Evolutionary conservation across 306 rosid genomes (phyloP), one percentile per base, ranked within the genome.

Genomic region (Crataegus laevigata): DNA sequence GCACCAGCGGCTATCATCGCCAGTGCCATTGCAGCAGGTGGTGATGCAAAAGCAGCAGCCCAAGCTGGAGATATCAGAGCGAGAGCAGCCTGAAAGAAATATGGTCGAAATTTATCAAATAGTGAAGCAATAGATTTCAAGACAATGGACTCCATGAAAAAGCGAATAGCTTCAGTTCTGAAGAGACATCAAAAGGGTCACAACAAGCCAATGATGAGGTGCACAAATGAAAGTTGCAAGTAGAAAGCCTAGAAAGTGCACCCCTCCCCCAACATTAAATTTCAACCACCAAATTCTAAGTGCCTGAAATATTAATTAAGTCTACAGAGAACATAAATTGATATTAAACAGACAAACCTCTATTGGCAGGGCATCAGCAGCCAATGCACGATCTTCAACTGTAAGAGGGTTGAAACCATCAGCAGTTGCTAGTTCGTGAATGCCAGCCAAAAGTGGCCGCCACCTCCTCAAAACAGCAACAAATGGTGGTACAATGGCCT

Each of bases 11-110:
- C 99, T 75, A 92, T 86, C 99, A 94, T 94, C 79, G 99, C 96
- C 86, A 94, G 88, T 79, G 99, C 99, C 99, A 94, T 87, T 61
- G 99, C 91, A 68, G 99, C 88, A 75, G 99, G 99, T 59, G 99
- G 99, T 26, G 99, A 92, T 75, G 99, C 96, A 87, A 94, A 94
- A 73, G 97, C 97, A 80, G 96, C 99, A 82, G 99, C 99, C 99
- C 99, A 94, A 78, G 88, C 82, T 66, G 97, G 96, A 83, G 99
- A 80, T 74, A 92, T 85, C 99, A 94, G 83, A 62, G 92, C 91
- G 45, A 87, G 91, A 83, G 97, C 90, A 78, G 96, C 96, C 99
- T 94, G 80, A 86, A 85, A 87, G 68, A 42, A 40, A 79, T 70
- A 82, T 58, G 67, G 51, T 52, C 52, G 3, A n/a, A 18, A 63